Percentiles rank a stretch among this genome's conserved stretches.
These are phyloP conservation scores for Triticum aestivum DNA, from an alignment of 176 grass and related monocot species.

Conservation along the genomic window IWGSC_CS_RefSeq_v2.1 NC_057794.1:13202769-13203268, in stretches of 20 bases:
- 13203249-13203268: not conserved
- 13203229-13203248: constrained; percentile 8
- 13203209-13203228: not conserved
- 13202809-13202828: not conserved
- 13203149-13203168: not conserved
- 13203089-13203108: not conserved
- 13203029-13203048: not conserved
- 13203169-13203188: not conserved
- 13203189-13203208: not conserved
- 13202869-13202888: not conserved
- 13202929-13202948: not conserved
- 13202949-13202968: not conserved
- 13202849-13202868: not conserved
- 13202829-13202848: constrained; percentile 1
- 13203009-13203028: not conserved
- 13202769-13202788: not conserved
- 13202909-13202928: not conserved
- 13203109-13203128: constrained; percentile 8
- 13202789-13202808: not conserved
- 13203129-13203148: not conserved
- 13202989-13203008: not conserved
- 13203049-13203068: not conserved
- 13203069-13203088: not conserved
- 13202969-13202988: not conserved
- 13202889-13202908: not conserved